A percentile compares a stretch with the other conserved stretches of the same genome.
Conservation (phyloP, 495 filamentous ascomycete genomes). For the Penicillium angulare region DNA sequence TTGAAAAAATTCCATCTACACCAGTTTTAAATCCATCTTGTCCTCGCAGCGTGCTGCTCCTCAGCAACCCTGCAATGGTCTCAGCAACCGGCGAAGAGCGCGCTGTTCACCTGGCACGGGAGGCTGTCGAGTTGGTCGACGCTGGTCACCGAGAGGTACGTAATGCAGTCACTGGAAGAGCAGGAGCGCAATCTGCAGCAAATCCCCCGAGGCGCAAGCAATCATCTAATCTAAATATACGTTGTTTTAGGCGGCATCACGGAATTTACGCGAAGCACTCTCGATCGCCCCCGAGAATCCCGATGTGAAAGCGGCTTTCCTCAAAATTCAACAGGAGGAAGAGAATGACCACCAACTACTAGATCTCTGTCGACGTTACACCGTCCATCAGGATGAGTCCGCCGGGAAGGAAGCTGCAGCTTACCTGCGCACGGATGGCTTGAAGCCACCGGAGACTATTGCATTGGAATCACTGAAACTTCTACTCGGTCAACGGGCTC, state of each 20-base stretch:
- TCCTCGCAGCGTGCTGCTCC: conserved; percentile 11
- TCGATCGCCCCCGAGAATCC: conserved; percentile 58
- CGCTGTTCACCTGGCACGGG: conserved; percentile 47
- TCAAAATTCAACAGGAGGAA: conserved; percentile 52
- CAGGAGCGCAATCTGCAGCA: no score
- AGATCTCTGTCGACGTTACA: conserved; percentile 54
- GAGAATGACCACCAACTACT: conserved; percentile 48
- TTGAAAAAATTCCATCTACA: neutral
- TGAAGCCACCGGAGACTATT: conserved; percentile 50
- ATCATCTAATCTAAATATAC: neutral
- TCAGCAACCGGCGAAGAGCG: conserved; percentile 46
- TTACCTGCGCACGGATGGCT: conserved; percentile 52
- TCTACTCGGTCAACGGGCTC: conserved; percentile 44
- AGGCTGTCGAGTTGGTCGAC: conserved; percentile 51
- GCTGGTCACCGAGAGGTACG: conserved; percentile 49
- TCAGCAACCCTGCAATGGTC: conserved; percentile 46
- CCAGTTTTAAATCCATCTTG: neutral
- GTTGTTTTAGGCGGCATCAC: conserved; percentile 51
- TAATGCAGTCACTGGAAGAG: neutral
- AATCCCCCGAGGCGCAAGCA: neutral
- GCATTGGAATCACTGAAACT: conserved; percentile 55
- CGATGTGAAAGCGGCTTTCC: conserved; percentile 51
- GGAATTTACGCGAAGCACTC: conserved; percentile 61
- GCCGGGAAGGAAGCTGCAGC: conserved; percentile 57
- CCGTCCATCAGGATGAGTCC: conserved; percentile 47